These are phyloP conservation scores for Phytopythium mirpurense DNA, from an alignment of 352 stramenopile species.

Conservation along the genomic window DNA sequence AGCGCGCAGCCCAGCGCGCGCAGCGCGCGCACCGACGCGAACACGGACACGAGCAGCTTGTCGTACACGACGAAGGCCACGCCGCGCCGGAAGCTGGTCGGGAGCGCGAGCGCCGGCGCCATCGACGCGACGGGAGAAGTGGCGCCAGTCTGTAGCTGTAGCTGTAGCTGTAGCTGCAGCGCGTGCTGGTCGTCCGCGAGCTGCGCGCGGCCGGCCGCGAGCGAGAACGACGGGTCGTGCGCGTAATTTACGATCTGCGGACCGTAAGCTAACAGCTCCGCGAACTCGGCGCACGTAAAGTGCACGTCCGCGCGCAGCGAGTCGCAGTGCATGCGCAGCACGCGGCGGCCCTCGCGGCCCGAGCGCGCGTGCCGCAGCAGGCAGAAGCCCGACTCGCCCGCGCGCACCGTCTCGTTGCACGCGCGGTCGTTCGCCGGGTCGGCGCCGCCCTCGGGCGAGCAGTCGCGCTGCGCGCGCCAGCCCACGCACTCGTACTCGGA, in stretches of 20 bases:
- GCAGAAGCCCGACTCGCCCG: slow-evolving; percentile 44
- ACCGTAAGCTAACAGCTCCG: too few species aligned
- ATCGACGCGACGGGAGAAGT: too few species aligned
- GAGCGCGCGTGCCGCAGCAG: slow-evolving; percentile 30
- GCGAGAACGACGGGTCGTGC: too few species aligned
- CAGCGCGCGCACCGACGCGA: slow-evolving; percentile 38
- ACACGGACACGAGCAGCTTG: slow-evolving; percentile 37
- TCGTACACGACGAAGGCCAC: slow-evolving; percentile 55
- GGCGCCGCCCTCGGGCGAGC: slow-evolving; percentile 25
- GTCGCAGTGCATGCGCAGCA: slow-evolving; percentile 63
- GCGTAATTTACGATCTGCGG: too few species aligned
- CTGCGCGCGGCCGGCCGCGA: too few species aligned
- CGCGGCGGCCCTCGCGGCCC: slow-evolving; percentile 19
- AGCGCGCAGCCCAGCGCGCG: slow-evolving; percentile 1
- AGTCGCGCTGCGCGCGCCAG: slow-evolving; percentile 40
- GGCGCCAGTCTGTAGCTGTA: too few species aligned
- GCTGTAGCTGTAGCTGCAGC: too few species aligned
- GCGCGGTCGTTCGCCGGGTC: slow-evolving; percentile 26
- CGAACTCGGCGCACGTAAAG: slow-evolving; percentile 43
- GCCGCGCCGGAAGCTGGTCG: slow-evolving; percentile 20
- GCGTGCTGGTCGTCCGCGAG: too few species aligned
- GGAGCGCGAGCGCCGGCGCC: too few species aligned
- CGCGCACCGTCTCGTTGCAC: slow-evolving; percentile 33
- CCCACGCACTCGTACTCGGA: slow-evolving; percentile 52
- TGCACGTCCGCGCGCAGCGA: slow-evolving; percentile 33